phyloP scores from a whole-genome alignment of 331 rosid species.

The Dryas integrifolia region DNA sequence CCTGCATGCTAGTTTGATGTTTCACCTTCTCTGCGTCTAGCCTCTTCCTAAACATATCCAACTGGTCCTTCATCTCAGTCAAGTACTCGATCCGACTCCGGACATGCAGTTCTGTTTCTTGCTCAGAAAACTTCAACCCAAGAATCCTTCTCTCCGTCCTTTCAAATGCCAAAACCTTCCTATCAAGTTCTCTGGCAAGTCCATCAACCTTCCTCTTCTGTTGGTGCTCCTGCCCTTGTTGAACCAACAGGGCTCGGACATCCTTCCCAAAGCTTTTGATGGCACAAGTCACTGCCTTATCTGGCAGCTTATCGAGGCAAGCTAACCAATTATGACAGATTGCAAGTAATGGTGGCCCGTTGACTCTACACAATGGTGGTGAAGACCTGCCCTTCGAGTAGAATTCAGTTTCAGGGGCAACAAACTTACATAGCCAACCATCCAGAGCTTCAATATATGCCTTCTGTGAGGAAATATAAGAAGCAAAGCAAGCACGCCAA shows the following conservation, averaged over 20 bases:
- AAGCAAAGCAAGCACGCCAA: conserved; percentile 32
- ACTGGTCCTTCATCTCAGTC: conserved; percentile 27
- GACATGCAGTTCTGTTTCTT: conserved; percentile 19
- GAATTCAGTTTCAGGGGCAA: conserved; percentile 23
- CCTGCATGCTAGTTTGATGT: conserved; percentile 26
- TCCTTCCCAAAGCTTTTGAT: conserved; percentile 33
- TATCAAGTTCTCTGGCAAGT: conserved; percentile 22
- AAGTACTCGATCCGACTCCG: conserved; percentile 20
- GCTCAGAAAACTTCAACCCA: conserved; percentile 15
- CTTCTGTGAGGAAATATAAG: conserved; percentile 28
- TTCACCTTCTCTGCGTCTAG: conserved; percentile 27
- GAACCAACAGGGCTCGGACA: conserved; percentile 20
- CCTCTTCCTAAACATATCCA: conserved; percentile 26
- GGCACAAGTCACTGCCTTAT: conserved; percentile 24
- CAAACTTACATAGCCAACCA: conserved; percentile 32
- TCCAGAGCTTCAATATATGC: conserved; percentile 30
- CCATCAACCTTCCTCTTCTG: conserved; percentile 33
- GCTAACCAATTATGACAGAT: conserved; percentile 30
- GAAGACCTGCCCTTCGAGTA: conserved; percentile 15
- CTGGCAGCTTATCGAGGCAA: conserved; percentile 27
- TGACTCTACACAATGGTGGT: conserved; percentile 1
- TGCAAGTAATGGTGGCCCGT: conserved; percentile 25
- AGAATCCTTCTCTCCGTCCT: conserved; percentile 27
- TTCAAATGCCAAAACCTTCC: conserved; percentile 23
- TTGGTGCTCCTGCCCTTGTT: conserved; percentile 33